Conservation (phyloP, 2,329 filamentous ascomycete genomes). For the Alternaria triticimaculans region DNA sequence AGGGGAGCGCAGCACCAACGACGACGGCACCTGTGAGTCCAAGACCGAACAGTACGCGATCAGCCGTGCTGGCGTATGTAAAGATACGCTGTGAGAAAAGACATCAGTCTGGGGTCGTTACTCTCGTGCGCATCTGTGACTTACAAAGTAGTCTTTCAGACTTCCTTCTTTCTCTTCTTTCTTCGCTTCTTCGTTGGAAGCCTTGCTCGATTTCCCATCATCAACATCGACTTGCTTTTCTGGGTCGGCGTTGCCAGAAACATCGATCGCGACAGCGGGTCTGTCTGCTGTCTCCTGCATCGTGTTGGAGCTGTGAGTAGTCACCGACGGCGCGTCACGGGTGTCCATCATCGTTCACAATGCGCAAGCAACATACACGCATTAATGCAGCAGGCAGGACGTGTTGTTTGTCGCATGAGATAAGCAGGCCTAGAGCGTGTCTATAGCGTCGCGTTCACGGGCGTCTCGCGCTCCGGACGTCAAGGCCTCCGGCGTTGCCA, state of each 20-base stretch:
- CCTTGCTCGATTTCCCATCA: neutral
- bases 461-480: neutral
- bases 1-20: conserved; percentile 72
- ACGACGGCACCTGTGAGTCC: conserved; percentile 59
- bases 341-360: neutral
- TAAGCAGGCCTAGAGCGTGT: neutral
- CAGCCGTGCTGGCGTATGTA: conserved; percentile 11
- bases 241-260: neutral
- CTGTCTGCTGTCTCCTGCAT: neutral
- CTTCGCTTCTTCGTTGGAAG: neutral
- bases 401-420: neutral
- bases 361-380: neutral
- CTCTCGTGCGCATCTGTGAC: neutral
- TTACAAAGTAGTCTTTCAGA: conserved; percentile 1
- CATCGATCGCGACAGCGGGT: neutral
- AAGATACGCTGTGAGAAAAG: conserved; percentile 13
- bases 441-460: neutral
- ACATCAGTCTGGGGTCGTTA: neutral
- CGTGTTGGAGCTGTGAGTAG: neutral
- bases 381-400: neutral
- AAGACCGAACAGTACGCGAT: conserved; percentile 7
- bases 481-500: neutral
- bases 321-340: neutral
- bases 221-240: neutral
- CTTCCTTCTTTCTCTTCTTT: neutral